A percentile compares a stretch with the other conserved stretches of the same genome.
These are phyloP conservation scores for Heracleum sosnowskyi DNA, from an alignment of 129 eudicot genomes.

Conservation along the genomic window DNA sequence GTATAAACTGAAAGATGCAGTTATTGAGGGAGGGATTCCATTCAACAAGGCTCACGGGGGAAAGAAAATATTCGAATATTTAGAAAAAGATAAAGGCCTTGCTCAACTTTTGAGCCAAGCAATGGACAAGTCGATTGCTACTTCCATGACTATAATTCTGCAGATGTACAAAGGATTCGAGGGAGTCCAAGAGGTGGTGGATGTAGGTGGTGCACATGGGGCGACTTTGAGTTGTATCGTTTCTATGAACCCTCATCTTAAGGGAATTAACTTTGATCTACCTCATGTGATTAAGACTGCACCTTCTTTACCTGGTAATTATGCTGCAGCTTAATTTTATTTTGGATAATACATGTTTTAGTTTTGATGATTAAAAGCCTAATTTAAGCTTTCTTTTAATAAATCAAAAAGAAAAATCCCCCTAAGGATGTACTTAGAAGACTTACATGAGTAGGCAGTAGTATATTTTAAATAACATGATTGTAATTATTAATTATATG, in stretches of 20 bases:
- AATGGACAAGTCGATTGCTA: background rate
- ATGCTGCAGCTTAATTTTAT: too few relatives aligned
- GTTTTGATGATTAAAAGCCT: too few relatives aligned
- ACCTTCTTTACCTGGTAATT: conserved; percentile 8
- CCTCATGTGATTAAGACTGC: conserved; percentile 10
- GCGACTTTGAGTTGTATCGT: background rate
- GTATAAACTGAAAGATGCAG: background rate
- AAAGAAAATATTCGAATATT: background rate
- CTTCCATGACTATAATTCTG: background rate
- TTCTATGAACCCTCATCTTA: conserved; percentile 11
- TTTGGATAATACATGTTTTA: too few relatives aligned
- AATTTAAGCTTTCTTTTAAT: too few relatives aligned
- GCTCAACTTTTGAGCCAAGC: background rate
- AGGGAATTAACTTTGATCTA: conserved; percentile 13
- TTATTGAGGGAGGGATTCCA: background rate
- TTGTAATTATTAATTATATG: too few relatives aligned
- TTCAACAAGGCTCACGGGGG: background rate
- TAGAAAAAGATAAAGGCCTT: background rate
- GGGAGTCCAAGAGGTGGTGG: background rate
- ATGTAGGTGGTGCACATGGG: conserved; percentile 3
- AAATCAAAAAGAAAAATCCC: too few relatives aligned
- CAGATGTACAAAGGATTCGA: background rate
- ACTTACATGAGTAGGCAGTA: too few relatives aligned
- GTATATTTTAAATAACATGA: too few relatives aligned
- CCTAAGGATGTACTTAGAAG: too few relatives aligned